Base-by-base conservation (phyloP, 2,329 filamentous ascomycete species). In the Knufia fluminis region DNA sequence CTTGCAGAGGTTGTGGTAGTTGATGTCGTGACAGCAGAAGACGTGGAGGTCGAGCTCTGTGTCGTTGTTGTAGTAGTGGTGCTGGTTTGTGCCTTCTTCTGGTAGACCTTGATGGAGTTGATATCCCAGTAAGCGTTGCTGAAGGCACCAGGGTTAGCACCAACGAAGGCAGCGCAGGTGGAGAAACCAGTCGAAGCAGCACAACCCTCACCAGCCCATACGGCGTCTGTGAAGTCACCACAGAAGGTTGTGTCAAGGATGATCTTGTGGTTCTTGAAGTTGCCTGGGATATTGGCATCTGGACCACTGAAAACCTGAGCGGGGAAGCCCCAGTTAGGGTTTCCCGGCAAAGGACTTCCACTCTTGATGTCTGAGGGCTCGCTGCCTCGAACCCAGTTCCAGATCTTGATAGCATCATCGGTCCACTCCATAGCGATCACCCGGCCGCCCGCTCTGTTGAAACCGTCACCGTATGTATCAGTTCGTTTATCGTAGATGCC, bases 401-500 rank as follows among this genome's bases (percentile, higher is more conserved):
- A 95, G 56, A 94, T 73, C 39, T 77, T 76, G 64, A 97, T 92
- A 54, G 74, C 73, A 0, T 76, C 64, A 24, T 76, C 74, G 1
- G 83, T 87, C 86, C 89, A 94, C 65, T 88, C 81, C 53, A 83
- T 78, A 28, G 80, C 84, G 59, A 85, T 88, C 41, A 89, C 73
- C 39, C 85, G 85, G 46, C 74, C 74, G 2, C 67, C 66, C n/a
- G 64, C 56, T 2, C 59, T 54, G 55, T 78, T 84, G 64, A 83
- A 76, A 0, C 64, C 70, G 3, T 64, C 62, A 31, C 80, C 80
- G 50, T 73, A 81, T 46, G 20, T 66, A 26, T 14, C 19, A 10
- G 48, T 20, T 19, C 49, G 36, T n/a, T 22, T 47, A 32, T 53
- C 51, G 33, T 49, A 67, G 14, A 72, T 66, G 1, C 64, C 65